Conservation (phyloP, 805 yeast species). For the Tetrapisispora fleetii region DNA sequence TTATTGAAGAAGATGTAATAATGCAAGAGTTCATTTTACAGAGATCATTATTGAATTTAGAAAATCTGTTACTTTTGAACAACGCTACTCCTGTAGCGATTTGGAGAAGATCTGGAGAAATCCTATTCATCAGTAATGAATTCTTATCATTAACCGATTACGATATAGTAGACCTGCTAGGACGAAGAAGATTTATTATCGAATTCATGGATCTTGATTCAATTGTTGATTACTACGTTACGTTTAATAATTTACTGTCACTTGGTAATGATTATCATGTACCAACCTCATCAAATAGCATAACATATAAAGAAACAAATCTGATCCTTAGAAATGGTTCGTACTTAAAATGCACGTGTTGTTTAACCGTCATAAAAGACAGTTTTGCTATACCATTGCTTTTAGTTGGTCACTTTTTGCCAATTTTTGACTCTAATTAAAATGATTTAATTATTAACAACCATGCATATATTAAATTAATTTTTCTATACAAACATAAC, state of each 20-base stretch:
- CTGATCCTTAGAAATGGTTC: conserved; percentile 30
- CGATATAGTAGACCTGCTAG: conserved; percentile 44
- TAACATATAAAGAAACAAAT: conserved; percentile 30
- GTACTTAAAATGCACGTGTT: conserved; percentile 57
- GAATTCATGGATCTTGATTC: conserved; percentile 77
- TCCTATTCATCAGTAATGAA: conserved; percentile 69
- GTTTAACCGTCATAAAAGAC: conserved; percentile 80
- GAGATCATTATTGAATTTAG: conserved; percentile 47
- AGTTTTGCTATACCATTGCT: conserved; percentile 78
- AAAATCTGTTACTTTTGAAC: conserved; percentile 34
- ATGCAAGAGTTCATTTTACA: conserved; percentile 52
- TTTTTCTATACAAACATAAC: neutral
- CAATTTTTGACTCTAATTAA: conserved; percentile 35
- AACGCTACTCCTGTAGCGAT: conserved; percentile 73
- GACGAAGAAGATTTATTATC: conserved; percentile 58
- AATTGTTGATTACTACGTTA: conserved; percentile 59
- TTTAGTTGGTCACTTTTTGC: conserved; percentile 72
- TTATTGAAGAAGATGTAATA: conserved; percentile 61
- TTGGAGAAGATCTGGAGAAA: conserved; percentile 82
- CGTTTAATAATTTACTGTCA: conserved; percentile 56
- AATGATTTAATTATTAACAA: neutral
- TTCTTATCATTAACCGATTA: conserved; percentile 62
- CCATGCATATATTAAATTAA: neutral
- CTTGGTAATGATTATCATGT: conserved; percentile 29
- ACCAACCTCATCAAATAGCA: conserved; percentile 6